Conservation (phyloP, 768 basidiomycete species). For the Boletus huronensis region DNA sequence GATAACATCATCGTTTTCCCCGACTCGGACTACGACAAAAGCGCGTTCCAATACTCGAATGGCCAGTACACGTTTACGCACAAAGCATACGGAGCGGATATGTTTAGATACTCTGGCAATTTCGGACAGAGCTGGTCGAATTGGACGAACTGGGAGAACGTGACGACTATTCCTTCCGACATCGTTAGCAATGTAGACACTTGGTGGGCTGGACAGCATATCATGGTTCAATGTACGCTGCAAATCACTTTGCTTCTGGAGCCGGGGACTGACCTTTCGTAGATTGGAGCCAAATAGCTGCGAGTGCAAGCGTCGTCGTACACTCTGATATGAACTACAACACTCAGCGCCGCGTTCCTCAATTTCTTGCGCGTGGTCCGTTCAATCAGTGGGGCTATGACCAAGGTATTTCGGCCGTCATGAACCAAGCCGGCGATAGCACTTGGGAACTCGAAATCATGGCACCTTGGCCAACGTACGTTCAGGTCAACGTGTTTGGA, state of each 20-base stretch:
- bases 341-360: conserved; percentile 73
- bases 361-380: conserved; percentile 80
- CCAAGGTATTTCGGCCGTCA: conserved; percentile 66
- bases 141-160: conserved; percentile 78
- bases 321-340: conserved; percentile 72
- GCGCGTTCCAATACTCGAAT: conserved; percentile 52
- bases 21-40: conserved; percentile 68
- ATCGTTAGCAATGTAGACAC: conserved; percentile 44
- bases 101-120: conserved; percentile 82
- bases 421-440: conserved; percentile 61
- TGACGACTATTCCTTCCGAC: conserved; percentile 57
- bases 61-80: conserved; percentile 77
- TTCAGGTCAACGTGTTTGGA: conserved; percentile 88
- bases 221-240: conserved; percentile 81
- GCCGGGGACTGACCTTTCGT: conserved; percentile 2
- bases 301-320: conserved; percentile 61
- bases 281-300: conserved; percentile 77
- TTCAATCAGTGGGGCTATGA: conserved; percentile 95
- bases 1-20: conserved; percentile 89
- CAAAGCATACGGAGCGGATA: conserved; percentile 81
- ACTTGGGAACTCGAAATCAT: conserved; percentile 87
- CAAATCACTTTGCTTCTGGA: background rate
- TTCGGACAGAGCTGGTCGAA: conserved; percentile 81
- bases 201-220: conserved; percentile 82
- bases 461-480: conserved; percentile 84